Evolutionary conservation across 345 rosid species (phyloP).

Genomic region (Eucalyptus grandis): DNA sequence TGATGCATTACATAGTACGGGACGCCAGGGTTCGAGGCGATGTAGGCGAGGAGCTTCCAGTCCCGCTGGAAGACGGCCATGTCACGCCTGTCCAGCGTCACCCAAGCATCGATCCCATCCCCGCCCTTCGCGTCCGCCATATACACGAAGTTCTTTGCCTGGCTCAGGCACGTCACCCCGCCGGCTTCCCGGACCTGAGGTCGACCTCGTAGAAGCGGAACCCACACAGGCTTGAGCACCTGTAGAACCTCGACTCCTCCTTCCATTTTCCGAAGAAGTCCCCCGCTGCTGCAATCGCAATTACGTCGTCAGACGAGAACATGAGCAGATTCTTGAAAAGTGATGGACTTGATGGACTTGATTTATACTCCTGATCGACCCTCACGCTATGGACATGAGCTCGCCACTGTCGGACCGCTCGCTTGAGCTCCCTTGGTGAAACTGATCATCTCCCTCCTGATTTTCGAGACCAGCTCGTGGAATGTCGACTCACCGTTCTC

Average conservation of each 20-base stretch:
- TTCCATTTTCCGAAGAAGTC: neutral
- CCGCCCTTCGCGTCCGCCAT: neutral
- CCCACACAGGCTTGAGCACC: neutral
- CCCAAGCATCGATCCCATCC: conserved; percentile 1
- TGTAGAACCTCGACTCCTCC: neutral
- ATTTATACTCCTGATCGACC: neutral
- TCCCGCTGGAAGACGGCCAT: neutral
- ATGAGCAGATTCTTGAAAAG: neutral
- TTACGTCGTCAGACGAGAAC: too few relatives aligned
- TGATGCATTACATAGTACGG: neutral
- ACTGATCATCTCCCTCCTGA: neutral
- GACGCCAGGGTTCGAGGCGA: neutral
- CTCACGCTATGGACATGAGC: too few relatives aligned
- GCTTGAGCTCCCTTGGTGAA: too few relatives aligned
- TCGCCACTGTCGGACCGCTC: too few relatives aligned
- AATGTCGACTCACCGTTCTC: neutral
- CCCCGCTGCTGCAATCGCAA: neutral
- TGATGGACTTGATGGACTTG: neutral
- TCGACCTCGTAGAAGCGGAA: neutral
- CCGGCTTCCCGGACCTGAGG: neutral
- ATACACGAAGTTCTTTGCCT: neutral
- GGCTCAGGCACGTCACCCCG: neutral
- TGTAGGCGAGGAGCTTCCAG: neutral
- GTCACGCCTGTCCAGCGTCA: neutral
- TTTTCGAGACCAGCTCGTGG: neutral